Conservation (phyloP, 257 asterid genomes). For the Ocimum tenuiflorum region DNA sequence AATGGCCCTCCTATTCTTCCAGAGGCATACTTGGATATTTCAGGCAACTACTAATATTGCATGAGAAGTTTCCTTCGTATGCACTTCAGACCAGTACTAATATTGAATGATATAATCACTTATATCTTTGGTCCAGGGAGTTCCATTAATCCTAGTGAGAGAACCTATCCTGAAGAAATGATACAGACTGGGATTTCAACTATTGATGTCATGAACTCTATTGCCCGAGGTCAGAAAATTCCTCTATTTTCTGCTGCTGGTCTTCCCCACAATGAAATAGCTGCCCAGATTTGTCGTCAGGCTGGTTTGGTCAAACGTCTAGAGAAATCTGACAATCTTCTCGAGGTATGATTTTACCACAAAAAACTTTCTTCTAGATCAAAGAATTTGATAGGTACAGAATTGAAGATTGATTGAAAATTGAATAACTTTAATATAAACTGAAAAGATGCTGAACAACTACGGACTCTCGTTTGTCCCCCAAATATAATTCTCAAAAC, state of each 20-base stretch:
- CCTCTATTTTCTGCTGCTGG: slow-evolving; percentile 97
- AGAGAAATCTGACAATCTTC: slow-evolving; percentile 77
- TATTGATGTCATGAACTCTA: slow-evolving; percentile 92
- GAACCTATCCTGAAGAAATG: slow-evolving; percentile 95
- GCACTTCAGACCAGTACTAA: not conserved
- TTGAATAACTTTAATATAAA: too few relatives aligned
- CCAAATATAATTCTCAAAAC: too few relatives aligned
- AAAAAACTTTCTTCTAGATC: not conserved
- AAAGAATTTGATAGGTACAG: too few relatives aligned
- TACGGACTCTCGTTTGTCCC: too few relatives aligned
- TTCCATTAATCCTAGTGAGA: slow-evolving; percentile 94
- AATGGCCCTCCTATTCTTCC: slow-evolving; percentile 93
- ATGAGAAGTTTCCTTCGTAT: not conserved
- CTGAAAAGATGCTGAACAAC: too few relatives aligned
- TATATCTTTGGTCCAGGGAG: slow-evolving; percentile 49
- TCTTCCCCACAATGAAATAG: slow-evolving; percentile 94
- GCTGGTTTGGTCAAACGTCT: slow-evolving; percentile 96
- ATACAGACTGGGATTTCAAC: slow-evolving; percentile 96
- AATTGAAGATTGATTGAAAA: too few relatives aligned
- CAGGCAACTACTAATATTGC: slow-evolving; percentile 48
- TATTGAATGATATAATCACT: slow-evolving; percentile 4
- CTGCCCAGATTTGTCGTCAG: slow-evolving; percentile 96
- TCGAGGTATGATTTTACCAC: slow-evolving; percentile 36
- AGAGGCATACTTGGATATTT: slow-evolving; percentile 89
- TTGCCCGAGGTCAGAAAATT: slow-evolving; percentile 90